These are phyloP conservation scores for Alternaria brassicae DNA, from an alignment of 2,329 filamentous ascomycete genomes.

Conservation along the genomic window DNA sequence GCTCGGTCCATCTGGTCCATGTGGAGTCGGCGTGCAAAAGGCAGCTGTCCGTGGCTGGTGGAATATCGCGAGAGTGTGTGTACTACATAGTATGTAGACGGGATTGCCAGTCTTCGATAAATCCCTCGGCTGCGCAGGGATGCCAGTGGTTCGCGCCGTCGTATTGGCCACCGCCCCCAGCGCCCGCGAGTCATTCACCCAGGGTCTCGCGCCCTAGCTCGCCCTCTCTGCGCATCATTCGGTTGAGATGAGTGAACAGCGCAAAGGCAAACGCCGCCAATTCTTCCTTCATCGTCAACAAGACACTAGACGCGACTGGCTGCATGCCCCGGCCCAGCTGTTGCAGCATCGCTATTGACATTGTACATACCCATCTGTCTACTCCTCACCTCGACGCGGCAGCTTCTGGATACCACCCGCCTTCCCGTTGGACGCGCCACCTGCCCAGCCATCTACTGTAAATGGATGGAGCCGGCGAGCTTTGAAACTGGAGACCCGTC, in stretches of 20 bases:
- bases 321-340: conserved; percentile 7
- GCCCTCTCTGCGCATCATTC: conserved; percentile 4
- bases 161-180: conserved; percentile 2
- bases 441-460: conserved; percentile 37
- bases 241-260: conserved; percentile 3
- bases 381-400: conserved; percentile 26
- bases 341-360: conserved; percentile 19
- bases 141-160: not conserved
- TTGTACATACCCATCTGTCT: conserved; percentile 19
- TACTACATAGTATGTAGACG: too few species aligned
- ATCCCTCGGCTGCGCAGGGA: conserved; percentile 9
- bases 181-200: conserved; percentile 1
- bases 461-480: conserved; percentile 52
- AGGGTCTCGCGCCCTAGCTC: conserved; percentile 9
- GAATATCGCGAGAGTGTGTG: not conserved
- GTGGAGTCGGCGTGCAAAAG: conserved; percentile 15
- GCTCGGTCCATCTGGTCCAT: conserved; percentile 3
- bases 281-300: conserved; percentile 21
- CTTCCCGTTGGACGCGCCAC: conserved; percentile 29
- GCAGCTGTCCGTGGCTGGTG: conserved; percentile 6
- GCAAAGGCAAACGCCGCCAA: conserved; percentile 13
- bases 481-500: conserved; percentile 39
- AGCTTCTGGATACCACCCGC: conserved; percentile 21
- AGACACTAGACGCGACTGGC: conserved; percentile 20
- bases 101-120: not conserved